Evolutionary conservation across 805 yeast genomes (phyloP).

Genomic region (Nakazawaea holstii): DNA sequence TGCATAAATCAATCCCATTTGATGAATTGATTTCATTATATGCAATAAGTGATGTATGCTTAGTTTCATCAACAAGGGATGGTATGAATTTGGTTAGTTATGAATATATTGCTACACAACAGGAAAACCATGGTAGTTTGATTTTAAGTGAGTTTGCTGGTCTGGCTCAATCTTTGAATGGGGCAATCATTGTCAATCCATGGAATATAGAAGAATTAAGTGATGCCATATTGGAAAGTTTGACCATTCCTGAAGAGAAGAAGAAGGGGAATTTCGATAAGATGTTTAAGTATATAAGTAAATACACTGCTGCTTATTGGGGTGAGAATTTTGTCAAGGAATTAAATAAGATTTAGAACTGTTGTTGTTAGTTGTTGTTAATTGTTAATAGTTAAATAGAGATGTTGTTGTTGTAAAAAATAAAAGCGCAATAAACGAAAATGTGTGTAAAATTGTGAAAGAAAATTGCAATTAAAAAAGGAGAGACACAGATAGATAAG

Average conservation of each 20-base stretch:
- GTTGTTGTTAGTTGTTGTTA: too few species aligned
- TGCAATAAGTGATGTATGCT: conserved; percentile 80
- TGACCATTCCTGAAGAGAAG: conserved; percentile 82
- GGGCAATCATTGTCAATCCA: conserved; percentile 91
- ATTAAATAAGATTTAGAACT: conserved; percentile 38
- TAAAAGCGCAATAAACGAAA: too few species aligned
- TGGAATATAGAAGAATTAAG: conserved; percentile 97
- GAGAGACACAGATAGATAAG: too few species aligned
- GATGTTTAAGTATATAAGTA: conserved; percentile 80
- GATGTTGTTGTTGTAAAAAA: too few species aligned
- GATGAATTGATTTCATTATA: conserved; percentile 89
- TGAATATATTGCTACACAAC: conserved; percentile 96
- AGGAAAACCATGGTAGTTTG: conserved; percentile 76
- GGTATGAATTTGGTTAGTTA: conserved; percentile 97
- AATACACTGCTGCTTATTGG: conserved; percentile 96
- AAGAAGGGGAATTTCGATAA: conserved; percentile 72
- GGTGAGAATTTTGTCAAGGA: conserved; percentile 94
- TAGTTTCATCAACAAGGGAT: conserved; percentile 92
- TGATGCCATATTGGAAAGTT: conserved; percentile 77
- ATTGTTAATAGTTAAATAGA: too few species aligned
- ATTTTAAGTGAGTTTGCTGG: conserved; percentile 95
- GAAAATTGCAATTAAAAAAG: too few species aligned
- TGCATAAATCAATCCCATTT: conserved; percentile 89
- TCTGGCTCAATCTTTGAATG: conserved; percentile 97
- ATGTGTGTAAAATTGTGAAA: too few species aligned